A percentile compares a stretch with the other conserved stretches of the same genome.
These are phyloP conservation scores for Arabis alpina DNA, from an alignment of 345 rosid genomes.

Conservation along the genomic window DNA sequence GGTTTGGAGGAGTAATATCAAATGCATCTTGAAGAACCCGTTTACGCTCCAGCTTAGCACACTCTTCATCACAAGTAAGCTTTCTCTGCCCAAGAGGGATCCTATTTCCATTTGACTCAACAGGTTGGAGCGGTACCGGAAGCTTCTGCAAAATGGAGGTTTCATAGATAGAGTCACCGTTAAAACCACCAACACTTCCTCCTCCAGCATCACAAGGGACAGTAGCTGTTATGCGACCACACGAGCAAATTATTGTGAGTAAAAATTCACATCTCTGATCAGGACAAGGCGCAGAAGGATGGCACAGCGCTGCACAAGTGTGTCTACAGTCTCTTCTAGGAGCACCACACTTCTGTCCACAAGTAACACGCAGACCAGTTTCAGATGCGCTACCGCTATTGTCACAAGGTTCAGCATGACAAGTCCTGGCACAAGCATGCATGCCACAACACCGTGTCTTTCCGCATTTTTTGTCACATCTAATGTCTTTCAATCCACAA, in stretches of 20 bases:
- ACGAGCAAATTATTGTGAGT: conserved; percentile 71
- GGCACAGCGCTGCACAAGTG: conserved; percentile 67
- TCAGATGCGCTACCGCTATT: conserved; percentile 34
- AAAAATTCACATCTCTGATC: conserved; percentile 76
- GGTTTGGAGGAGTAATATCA: conserved; percentile 60
- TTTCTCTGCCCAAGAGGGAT: conserved; percentile 84
- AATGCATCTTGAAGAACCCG: conserved; percentile 86
- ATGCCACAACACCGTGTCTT: conserved; percentile 85
- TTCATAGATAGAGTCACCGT: conserved; percentile 59
- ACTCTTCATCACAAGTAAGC: conserved; percentile 77
- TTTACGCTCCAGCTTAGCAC: conserved; percentile 77
- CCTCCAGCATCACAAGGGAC: conserved; percentile 90
- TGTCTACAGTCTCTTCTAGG: conserved; percentile 83
- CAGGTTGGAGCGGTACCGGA: conserved; percentile 67
- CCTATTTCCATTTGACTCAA: conserved; percentile 56
- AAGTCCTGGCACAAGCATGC: conserved; percentile 82
- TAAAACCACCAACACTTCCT: conserved; percentile 51
- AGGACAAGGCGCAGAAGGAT: conserved; percentile 76
- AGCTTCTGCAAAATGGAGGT: conserved; percentile 67
- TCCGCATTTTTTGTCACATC: conserved; percentile 81
- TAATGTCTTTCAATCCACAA: conserved; percentile 82
- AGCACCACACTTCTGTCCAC: conserved; percentile 87
- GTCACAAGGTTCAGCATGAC: conserved; percentile 78
- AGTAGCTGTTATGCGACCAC: conserved; percentile 63
- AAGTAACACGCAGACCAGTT: conserved; percentile 54